Conservation (phyloP, 2,329 filamentous ascomycete species). For the Sarocladiaceae sp. region DNA sequence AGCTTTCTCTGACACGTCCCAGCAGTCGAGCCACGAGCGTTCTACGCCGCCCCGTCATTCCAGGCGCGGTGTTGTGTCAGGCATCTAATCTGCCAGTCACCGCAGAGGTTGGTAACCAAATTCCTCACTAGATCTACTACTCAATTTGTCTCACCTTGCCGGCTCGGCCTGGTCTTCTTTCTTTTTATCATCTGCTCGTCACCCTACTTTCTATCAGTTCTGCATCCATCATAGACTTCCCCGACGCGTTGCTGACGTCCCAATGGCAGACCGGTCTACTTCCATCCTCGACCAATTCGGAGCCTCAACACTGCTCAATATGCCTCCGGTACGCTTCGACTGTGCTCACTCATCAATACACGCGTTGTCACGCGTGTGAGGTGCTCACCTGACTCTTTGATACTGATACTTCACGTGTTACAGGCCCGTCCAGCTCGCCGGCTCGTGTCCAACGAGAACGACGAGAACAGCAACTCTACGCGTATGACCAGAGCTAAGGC, state of each 20-base stretch:
- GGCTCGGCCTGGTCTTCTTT: constrained; percentile 9
- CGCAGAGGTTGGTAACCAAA: constrained; percentile 28
- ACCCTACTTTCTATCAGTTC: constrained; percentile 3
- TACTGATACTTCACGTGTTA: constrained; percentile 4
- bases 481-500: constrained; percentile 92
- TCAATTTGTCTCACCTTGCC: constrained; percentile 24
- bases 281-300: constrained; percentile 4
- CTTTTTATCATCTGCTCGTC: constrained; percentile 13
- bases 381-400: constrained; percentile 14
- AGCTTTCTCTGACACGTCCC: constrained; percentile 7
- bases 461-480: constrained; percentile 76
- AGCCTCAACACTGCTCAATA: constrained; percentile 20
- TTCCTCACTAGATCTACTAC: constrained; percentile 17
- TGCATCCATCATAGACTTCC: constrained; percentile 6
- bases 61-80: constrained; percentile 27
- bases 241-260: constrained; percentile 14
- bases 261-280: constrained; percentile 8
- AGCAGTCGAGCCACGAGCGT: constrained; percentile 14
- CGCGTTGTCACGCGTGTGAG: background rate
- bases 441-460: constrained; percentile 83
- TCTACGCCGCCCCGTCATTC: constrained; percentile 22
- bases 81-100: constrained; percentile 23
- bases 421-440: constrained; percentile 67
- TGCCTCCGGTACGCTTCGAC: constrained; percentile 28
- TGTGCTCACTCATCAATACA: background rate